Evolutionary conservation across 345 rosid species (phyloP).

Genomic region (Ceriops zippeliana): DNA sequence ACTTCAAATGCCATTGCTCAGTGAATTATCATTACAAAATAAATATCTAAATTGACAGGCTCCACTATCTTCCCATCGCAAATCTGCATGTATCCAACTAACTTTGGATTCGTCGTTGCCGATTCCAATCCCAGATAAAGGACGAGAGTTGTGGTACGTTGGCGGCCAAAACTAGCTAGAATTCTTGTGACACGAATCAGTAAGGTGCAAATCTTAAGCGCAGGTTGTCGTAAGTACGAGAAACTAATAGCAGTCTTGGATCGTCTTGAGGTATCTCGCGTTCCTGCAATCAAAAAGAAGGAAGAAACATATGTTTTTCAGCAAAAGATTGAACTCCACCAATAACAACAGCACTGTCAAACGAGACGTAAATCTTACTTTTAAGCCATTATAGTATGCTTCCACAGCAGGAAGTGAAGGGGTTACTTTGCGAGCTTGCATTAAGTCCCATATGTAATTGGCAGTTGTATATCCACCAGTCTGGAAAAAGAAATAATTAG

Average conservation of each 20-base stretch:
- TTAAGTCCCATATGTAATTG: conserved; percentile 85
- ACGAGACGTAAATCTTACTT: conserved; percentile 35
- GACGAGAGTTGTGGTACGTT: too few relatives aligned
- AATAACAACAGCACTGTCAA: not conserved
- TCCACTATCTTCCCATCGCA: too few relatives aligned
- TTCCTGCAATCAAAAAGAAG: conserved; percentile 36
- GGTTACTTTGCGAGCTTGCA: conserved; percentile 57
- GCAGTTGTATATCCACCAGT: conserved; percentile 83
- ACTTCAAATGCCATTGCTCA: too few relatives aligned
- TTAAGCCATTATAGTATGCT: conserved; percentile 81
- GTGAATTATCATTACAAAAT: too few relatives aligned
- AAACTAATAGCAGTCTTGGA: conserved; percentile 57
- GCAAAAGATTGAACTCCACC: not conserved
- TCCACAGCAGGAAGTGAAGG: conserved; percentile 56
- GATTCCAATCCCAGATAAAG: too few relatives aligned
- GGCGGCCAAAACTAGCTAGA: too few relatives aligned
- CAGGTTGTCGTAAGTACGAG: conserved; percentile 41
- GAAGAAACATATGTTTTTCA: not conserved
- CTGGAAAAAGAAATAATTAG: conserved; percentile 33
- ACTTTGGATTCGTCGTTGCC: too few relatives aligned
- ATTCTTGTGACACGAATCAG: too few relatives aligned
- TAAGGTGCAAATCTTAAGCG: conserved; percentile 28
- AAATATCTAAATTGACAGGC: too few relatives aligned
- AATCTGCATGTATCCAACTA: too few relatives aligned
- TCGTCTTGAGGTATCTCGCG: conserved; percentile 81